A percentile compares a stretch with the other conserved stretches of the same genome.
These are phyloP conservation scores for Sambucus nigra DNA, from an alignment of 129 eudicot species.

Conservation along the genomic window DNA sequence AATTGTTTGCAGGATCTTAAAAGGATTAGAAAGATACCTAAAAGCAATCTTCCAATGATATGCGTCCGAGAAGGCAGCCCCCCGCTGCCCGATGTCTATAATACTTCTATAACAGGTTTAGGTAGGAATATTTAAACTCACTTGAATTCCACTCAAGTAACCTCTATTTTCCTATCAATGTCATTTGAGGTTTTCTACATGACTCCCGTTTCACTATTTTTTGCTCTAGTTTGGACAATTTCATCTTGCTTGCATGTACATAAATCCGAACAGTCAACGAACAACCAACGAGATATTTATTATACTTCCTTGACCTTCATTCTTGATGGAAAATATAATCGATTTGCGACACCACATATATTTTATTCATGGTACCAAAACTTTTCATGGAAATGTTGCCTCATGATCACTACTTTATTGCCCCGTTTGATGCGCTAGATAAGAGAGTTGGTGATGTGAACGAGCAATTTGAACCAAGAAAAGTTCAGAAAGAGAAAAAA, in stretches of 20 bases:
- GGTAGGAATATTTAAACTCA: constrained; percentile 26
- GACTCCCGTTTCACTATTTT: too few species aligned
- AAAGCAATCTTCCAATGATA: constrained; percentile 52
- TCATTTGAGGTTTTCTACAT: not conserved
- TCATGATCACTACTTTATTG: not conserved
- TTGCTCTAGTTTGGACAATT: not conserved
- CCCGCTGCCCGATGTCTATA: constrained; percentile 72
- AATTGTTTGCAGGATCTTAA: constrained; percentile 41
- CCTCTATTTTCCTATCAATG: not conserved
- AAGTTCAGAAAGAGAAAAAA: too few species aligned
- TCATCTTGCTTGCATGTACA: too few species aligned
- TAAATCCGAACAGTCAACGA: too few species aligned
- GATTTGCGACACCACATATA: not conserved
- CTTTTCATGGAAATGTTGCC: not conserved
- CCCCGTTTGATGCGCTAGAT: too few species aligned
- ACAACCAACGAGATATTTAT: too few species aligned
- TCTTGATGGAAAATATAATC: not conserved
- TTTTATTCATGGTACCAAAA: not conserved
- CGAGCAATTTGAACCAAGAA: too few species aligned
- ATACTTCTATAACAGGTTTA: constrained; percentile 52
- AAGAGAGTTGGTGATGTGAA: too few species aligned
- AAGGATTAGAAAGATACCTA: constrained; percentile 18
- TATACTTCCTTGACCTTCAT: not conserved
- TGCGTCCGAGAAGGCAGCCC: constrained; percentile 90
- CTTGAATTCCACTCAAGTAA: not conserved